These are phyloP conservation scores for Coemansia sp. DNA, from an alignment of 192 early-diverging fungal genomes.

Conservation along the genomic window DNA sequence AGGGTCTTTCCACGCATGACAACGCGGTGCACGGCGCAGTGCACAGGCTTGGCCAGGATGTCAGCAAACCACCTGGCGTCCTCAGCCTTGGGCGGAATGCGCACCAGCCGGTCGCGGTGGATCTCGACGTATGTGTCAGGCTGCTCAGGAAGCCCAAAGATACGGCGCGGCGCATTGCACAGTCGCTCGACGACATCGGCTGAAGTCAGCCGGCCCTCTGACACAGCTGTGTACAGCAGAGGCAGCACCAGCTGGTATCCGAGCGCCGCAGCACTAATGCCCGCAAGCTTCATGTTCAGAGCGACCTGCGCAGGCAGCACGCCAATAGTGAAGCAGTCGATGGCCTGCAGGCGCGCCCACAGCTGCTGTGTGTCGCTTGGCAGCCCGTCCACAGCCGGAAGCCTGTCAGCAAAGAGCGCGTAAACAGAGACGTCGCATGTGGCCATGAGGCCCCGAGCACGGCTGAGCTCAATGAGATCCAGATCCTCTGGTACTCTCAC, in stretches of 20 bases:
- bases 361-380: conserved; percentile 65
- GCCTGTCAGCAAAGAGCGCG: conserved; percentile 64
- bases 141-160: conserved; percentile 92
- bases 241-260: conserved; percentile 52
- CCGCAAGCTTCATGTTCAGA: conserved; percentile 5
- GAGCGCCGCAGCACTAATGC: conserved; percentile 22
- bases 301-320: conserved; percentile 63
- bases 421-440: conserved; percentile 94
- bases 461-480: conserved; percentile 77
- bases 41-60: conserved; percentile 58
- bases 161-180: conserved; percentile 81
- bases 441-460: conserved; percentile 79
- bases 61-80: conserved; percentile 44
- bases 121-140: conserved; percentile 93
- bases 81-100: conserved; percentile 37
- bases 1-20: conserved; percentile 82
- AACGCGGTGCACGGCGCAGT: conserved; percentile 82
- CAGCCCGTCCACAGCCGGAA: conserved; percentile 13
- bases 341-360: conserved; percentile 73
- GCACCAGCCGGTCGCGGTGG: conserved; percentile 72
- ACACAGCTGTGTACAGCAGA: conserved; percentile 78
- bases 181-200: conserved; percentile 73
- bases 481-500: conserved; percentile 79
- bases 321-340: conserved; percentile 93
- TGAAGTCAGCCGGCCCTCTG: conserved; percentile 71